These are phyloP conservation scores for Coemansia aciculifera DNA, from an alignment of 192 early-diverging fungal species.

Conservation along the genomic window DNA sequence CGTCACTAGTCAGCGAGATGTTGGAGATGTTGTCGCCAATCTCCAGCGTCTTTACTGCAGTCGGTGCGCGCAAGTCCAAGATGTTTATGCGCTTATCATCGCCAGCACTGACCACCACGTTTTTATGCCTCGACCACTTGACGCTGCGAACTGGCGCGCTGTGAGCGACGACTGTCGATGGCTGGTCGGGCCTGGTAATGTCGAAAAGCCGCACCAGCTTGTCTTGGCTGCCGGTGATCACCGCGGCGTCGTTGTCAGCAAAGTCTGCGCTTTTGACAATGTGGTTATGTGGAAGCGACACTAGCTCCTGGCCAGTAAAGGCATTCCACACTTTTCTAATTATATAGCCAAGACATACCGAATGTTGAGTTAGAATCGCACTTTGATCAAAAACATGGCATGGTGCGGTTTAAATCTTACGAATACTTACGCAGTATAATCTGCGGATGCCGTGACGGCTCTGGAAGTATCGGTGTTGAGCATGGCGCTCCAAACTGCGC, in stretches of 20 bases:
- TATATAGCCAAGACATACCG: neutral
- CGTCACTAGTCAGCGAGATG: constrained; percentile 74
- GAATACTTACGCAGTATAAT: constrained; percentile 76
- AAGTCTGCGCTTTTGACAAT: constrained; percentile 87
- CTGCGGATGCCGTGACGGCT: constrained; percentile 90
- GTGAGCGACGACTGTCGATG: constrained; percentile 42
- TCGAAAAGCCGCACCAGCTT: constrained; percentile 83
- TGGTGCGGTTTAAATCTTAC: neutral
- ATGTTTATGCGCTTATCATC: constrained; percentile 62
- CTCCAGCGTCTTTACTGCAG: constrained; percentile 60
- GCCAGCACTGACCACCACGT: constrained; percentile 62
- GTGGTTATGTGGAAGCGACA: constrained; percentile 74
- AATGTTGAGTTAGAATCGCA: neutral
- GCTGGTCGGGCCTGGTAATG: constrained; percentile 51
- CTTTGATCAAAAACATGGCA: neutral
- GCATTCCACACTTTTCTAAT: constrained; percentile 85
- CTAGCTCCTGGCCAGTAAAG: constrained; percentile 67
- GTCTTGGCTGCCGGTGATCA: constrained; percentile 83
- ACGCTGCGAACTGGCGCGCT: constrained; percentile 36
- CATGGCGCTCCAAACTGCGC: constrained; percentile 86
- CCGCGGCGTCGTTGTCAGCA: constrained; percentile 61
- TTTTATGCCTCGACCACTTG: constrained; percentile 44
- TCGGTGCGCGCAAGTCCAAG: constrained; percentile 72
- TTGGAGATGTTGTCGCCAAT: constrained; percentile 67
- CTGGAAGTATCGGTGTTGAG: constrained; percentile 73